These are phyloP conservation scores for Leccinum griseonigrum DNA, from an alignment of 1,284 basidiomycete genomes.

Conservation along the genomic window DNA sequence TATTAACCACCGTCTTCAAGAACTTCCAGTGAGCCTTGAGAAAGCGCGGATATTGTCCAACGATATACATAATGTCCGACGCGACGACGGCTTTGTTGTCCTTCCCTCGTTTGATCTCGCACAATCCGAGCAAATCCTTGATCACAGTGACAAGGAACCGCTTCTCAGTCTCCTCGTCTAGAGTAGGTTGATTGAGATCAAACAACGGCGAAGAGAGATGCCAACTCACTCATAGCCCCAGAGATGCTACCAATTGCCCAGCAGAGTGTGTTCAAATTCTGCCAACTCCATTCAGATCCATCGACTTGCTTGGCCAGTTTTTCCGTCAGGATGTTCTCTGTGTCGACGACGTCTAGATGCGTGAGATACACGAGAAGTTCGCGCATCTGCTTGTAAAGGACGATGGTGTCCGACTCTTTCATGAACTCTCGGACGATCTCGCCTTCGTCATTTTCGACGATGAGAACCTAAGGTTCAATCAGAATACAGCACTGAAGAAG, in stretches of 20 bases:
- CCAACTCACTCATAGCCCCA: slow-evolving; percentile 91
- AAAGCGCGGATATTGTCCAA: slow-evolving; percentile 99
- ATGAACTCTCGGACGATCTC: slow-evolving; percentile 99
- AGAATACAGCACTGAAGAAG: slow-evolving; percentile 10
- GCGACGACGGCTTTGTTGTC: slow-evolving; percentile 99
- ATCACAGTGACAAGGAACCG: slow-evolving; percentile 99
- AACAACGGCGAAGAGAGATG: neutral
- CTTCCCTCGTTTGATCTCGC: slow-evolving; percentile 98
- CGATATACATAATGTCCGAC: slow-evolving; percentile 99
- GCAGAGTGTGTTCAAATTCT: slow-evolving; percentile 98
- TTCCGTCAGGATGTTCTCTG: slow-evolving; percentile 95
- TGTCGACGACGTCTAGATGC: slow-evolving; percentile 94
- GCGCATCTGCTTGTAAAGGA: slow-evolving; percentile 98
- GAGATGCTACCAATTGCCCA: slow-evolving; percentile 99
- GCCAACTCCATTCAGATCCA: slow-evolving; percentile 99
- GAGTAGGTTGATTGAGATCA: slow-evolving; percentile 8
- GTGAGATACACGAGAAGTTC: slow-evolving; percentile 97
- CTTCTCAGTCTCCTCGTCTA: slow-evolving; percentile 98
- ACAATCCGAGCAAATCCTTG: slow-evolving; percentile 95
- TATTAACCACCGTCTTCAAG: slow-evolving; percentile 99
- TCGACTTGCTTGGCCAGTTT: slow-evolving; percentile 98
- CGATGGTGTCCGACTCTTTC: slow-evolving; percentile 99
- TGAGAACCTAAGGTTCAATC: slow-evolving; percentile 67
- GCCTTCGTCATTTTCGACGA: slow-evolving; percentile 99
- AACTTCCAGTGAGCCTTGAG: slow-evolving; percentile 99